Base-by-base conservation (phyloP, 306 rosid genomes). In the Phaseolus lunatus region DNA sequence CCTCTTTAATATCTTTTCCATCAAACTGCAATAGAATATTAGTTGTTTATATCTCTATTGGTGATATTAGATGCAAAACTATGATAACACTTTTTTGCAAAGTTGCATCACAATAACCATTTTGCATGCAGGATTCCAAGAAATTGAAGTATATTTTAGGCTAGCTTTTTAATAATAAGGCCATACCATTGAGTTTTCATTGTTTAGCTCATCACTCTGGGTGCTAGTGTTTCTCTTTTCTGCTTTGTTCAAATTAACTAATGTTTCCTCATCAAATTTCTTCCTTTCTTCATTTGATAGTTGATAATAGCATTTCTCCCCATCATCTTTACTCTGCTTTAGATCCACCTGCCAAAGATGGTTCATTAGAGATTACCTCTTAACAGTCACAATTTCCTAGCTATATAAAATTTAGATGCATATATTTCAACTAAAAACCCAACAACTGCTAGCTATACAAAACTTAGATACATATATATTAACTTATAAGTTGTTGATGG, bases 191-290 rank as follows among this genome's bases (percentile, higher is more conserved):
- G 83, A 84, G 81, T 89, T 87, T 70, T 90, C 91, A 43, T 87
- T 87, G 84, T 88, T 80, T 79, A 92, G 84, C 68, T 86, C 87
- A 81, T 82, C 90, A 78, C 88, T 87, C 58, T 79, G 87, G 81
- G 83, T 86, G 68, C 83, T 71, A 29, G 89, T 78, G 73, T 85
- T 87, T 82, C 77, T 87, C 83, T 67, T 90, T 84, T 82, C 80
- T 49, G 82, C 72, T 72, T 70, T 87, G 82, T 90, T 88, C 74
- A 92, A 90, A 82, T 92, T 95, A 70, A 95, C 88, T 50, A 95
- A 54, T 35, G 85, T 82, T 71, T 82, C 85, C 45, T 77, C 56
- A 65, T 82, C 85, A 72, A 82, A 82, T 66, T 82, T 82, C 0
- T 9, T 27, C 64, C 79, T 82, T 69, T 82, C 82, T 54, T 82